Percentiles rank a stretch among this genome's conserved stretches.
Evolutionary conservation across 1,284 basidiomycete species (phyloP).

Genomic region (Pholiota adiposa): DNA sequence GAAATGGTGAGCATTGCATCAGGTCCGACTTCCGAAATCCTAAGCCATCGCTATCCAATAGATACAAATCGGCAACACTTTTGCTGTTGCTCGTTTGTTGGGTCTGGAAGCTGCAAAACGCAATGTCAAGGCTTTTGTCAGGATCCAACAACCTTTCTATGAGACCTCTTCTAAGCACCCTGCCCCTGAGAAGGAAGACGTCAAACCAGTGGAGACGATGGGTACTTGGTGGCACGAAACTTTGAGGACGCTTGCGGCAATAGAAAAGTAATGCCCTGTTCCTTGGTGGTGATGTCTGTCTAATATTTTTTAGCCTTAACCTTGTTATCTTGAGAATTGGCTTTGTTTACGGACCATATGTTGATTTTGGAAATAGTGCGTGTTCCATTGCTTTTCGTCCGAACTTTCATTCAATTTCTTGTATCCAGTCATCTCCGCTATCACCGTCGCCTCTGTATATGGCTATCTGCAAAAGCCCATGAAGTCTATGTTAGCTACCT

Average conservation of each 20-base stretch:
- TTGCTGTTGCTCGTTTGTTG: constrained; percentile 70
- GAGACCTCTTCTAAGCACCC: constrained; percentile 71
- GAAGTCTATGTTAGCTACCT: constrained; percentile 73
- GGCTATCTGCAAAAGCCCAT: constrained; percentile 84
- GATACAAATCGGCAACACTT: constrained; percentile 83
- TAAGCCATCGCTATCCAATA: constrained; percentile 30
- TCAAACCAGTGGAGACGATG: constrained; percentile 73
- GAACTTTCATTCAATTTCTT: background rate
- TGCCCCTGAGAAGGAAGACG: constrained; percentile 75
- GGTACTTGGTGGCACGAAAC: constrained; percentile 94
- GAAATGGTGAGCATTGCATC: constrained; percentile 59
- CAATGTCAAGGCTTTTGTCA: constrained; percentile 77
- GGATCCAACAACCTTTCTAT: constrained; percentile 84
- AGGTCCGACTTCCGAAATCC: constrained; percentile 1
- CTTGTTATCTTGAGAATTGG: constrained; percentile 78
- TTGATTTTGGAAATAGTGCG: constrained; percentile 68
- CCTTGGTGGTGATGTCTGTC: constrained; percentile 2
- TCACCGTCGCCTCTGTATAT: constrained; percentile 84
- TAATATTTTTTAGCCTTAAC: constrained; percentile 61
- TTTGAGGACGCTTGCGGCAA: constrained; percentile 74
- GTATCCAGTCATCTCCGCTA: constrained; percentile 58
- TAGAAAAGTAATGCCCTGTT: constrained; percentile 55
- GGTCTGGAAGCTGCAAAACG: constrained; percentile 70
- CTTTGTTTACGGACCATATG: constrained; percentile 78
- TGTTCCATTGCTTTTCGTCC: background rate